phyloP scores from a whole-genome alignment of 331 rosid species.

The Malus hybrid region DNA sequence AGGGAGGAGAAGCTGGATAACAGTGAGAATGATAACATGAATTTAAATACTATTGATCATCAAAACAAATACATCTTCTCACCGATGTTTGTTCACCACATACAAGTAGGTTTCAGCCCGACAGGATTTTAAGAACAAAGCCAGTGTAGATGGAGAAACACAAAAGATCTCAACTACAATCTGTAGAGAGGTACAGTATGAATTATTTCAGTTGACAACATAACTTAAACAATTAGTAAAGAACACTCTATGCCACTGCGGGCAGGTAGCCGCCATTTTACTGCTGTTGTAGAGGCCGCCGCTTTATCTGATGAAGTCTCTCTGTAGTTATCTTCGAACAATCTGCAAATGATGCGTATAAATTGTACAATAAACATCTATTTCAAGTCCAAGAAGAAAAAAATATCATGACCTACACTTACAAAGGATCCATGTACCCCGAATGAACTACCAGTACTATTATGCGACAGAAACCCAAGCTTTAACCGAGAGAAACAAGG shows the following conservation, averaged over 20 bases:
- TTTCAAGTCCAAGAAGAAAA: not conserved
- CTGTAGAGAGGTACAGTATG: not conserved
- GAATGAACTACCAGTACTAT: not conserved
- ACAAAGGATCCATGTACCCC: conserved; percentile 4
- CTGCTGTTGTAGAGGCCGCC: not conserved
- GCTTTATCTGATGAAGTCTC: not conserved
- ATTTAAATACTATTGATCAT: no score
- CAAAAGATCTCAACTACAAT: not conserved
- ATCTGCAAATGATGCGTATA: conserved; percentile 19
- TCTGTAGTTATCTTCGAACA: not conserved
- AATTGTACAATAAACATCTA: not conserved
- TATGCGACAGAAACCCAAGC: not conserved
- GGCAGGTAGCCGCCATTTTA: not conserved
- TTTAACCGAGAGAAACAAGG: no score
- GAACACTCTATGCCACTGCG: not conserved
- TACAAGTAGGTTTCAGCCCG: no score
- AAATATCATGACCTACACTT: not conserved
- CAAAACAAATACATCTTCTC: no score
- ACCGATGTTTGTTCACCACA: no score
- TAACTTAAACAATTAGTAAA: not conserved
- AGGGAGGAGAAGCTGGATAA: not conserved
- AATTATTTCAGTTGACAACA: not conserved
- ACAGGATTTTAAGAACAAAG: not conserved
- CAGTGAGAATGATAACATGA: not conserved
- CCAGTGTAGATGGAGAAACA: not conserved